Base-by-base conservation (phyloP, 345 rosid genomes). In the Iberis pinnata region DNA sequence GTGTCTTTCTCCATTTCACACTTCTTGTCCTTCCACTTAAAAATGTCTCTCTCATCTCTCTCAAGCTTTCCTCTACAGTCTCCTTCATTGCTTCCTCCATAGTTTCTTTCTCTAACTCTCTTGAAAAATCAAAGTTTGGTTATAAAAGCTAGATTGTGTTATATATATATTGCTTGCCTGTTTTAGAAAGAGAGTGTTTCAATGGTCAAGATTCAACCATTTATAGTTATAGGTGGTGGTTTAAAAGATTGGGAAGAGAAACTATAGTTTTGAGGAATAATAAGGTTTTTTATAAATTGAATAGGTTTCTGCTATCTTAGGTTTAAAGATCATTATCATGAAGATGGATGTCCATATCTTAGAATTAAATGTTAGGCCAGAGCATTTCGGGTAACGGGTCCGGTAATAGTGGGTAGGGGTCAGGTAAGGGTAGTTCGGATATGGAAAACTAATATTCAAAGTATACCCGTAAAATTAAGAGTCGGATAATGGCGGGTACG, bases 1-100 rank as follows among this genome's bases (percentile, higher is more conserved):
- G 97, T 22, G 54, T 58, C 73, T 86, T 78, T 65, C 97, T 82
- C 97, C 97, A 89, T 13, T 61, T 63, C 53, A 71, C 62, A 55
- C 76, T 70, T 61, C 73, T 75, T 1, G 97, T 81, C 45, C 63
- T 70, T 38, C 95, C 86, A 40, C 69, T 73, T 25, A 25, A 47
- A 53, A 81, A 86, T 6, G 78, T 84, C 20, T 78, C 67, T 63
- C 82, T 73, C 16, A 80, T 68, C 75, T 80, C 90, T 9, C 14
- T 62, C 61, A 82, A 49, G 35, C 49, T 59, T 22, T 56, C 66
- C 19, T 76, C 82, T 45, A 67, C 67, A 11, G 56, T 41, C 53
- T 74, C 79, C 43, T 55, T 56, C 65, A 56, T 66, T 12, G 7
- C 57, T 39, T 49, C 73, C 67, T 49, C 73, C 67, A 45, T 75